phyloP scores from a whole-genome alignment of 306 rosid genomes.

The Acacia melanoxylon region DNA sequence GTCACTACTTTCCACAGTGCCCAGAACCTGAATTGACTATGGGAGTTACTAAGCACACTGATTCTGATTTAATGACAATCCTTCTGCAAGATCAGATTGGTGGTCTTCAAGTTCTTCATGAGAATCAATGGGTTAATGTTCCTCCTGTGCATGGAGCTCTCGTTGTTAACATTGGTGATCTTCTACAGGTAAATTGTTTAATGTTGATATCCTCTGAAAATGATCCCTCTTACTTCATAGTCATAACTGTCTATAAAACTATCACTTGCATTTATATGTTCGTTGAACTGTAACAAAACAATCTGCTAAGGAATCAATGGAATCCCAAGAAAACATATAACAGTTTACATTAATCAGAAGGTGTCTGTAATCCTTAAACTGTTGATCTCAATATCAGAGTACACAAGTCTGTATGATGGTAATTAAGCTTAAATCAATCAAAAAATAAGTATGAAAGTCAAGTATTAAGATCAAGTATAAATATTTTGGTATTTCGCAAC shows the following conservation, averaged over 20 bases:
- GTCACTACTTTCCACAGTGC: conserved; percentile 52
- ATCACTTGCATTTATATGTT: not conserved
- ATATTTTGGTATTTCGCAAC: not conserved
- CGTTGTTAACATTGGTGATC: conserved; percentile 50
- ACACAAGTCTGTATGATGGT: not conserved
- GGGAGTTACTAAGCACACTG: conserved; percentile 46
- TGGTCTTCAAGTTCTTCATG: conserved; percentile 48
- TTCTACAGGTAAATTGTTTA: conserved; percentile 42
- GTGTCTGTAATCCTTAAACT: not conserved
- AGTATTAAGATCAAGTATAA: not conserved
- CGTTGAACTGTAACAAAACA: not conserved
- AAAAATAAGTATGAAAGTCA: not conserved
- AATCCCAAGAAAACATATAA: not conserved
- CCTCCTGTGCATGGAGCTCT: conserved; percentile 46
- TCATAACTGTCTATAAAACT: not conserved
- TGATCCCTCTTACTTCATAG: not conserved
- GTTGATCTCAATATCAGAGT: not conserved
- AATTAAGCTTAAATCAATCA: not conserved
- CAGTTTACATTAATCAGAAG: not conserved
- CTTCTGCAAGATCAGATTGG: conserved; percentile 56
- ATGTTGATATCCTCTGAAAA: no score
- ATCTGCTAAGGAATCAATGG: not conserved
- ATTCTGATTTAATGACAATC: conserved; percentile 43
- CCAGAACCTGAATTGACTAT: conserved; percentile 54
- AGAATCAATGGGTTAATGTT: conserved; percentile 45